phyloP scores from a whole-genome alignment of 129 eudicot species.

The Lonicera japonica region DNA sequence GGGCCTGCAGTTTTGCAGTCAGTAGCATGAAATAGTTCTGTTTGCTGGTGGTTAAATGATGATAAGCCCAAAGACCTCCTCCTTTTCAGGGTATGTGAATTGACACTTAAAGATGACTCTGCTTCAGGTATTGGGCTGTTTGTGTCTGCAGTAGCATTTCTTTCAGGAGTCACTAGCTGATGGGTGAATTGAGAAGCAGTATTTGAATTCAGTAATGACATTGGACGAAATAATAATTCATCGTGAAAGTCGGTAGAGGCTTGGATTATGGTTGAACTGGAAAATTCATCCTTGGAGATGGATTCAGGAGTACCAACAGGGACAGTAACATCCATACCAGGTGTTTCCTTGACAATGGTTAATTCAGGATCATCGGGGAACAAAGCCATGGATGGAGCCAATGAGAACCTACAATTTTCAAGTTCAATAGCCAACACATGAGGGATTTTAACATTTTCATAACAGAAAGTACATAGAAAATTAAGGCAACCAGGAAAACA shows the following conservation, averaged over 20 bases:
- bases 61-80: conserved; percentile 35
- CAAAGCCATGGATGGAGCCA: conserved; percentile 19
- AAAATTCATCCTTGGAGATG: conserved; percentile 33
- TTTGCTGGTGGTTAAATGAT: conserved; percentile 21
- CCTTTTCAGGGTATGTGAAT: conserved; percentile 53
- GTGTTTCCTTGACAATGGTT: conserved; percentile 56
- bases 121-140: conserved; percentile 19
- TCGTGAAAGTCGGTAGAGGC: conserved; percentile 27
- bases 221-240: conserved; percentile 4
- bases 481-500: background rate
- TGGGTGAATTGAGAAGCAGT: conserved; percentile 26
- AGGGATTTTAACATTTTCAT: background rate
- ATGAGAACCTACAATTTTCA: conserved; percentile 41
- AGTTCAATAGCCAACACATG: background rate
- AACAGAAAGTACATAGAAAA: background rate
- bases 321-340: conserved; percentile 12
- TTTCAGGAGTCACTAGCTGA: conserved; percentile 47
- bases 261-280: conserved; percentile 39
- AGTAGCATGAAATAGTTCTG: conserved; percentile 20
- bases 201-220: conserved; percentile 12
- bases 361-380: conserved; percentile 34
- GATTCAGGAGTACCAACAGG: conserved; percentile 24
- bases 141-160: conserved; percentile 8
- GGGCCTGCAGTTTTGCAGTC: conserved; percentile 24
- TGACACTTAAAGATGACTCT: conserved; percentile 50